Percentiles rank a stretch among this genome's conserved stretches.
phyloP scores from a whole-genome alignment of 371 early-diverging fungal genomes.

The Phascolomyces articulosus region DNA sequence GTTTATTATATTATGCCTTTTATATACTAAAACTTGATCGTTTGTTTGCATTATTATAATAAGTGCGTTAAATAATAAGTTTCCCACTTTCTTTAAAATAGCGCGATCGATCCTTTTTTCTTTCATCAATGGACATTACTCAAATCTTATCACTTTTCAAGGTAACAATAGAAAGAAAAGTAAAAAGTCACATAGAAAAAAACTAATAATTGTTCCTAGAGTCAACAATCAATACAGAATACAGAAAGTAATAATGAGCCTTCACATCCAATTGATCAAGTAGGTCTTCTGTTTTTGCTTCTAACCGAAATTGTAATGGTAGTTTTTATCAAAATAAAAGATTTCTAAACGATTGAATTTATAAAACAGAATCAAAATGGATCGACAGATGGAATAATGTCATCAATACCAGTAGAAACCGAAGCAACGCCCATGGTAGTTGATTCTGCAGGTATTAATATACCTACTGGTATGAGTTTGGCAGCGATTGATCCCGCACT shows the following conservation, averaged over 20 bases:
- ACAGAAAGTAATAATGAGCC: not conserved
- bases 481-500: slow-evolving; percentile 36
- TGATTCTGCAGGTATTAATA: not conserved
- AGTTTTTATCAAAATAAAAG: no score
- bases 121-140: slow-evolving; percentile 16
- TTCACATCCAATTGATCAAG: not conserved
- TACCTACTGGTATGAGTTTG: slow-evolving; percentile 25
- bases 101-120: no score
- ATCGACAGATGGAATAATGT: no score
- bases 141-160: slow-evolving; percentile 18
- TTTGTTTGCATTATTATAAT: no score
- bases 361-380: no score
- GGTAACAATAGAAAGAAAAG: slow-evolving; percentile 1
- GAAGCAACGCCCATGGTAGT: not conserved
- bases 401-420: not conserved
- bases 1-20: no score
- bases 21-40: no score
- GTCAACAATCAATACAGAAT: not conserved
- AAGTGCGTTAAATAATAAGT: slow-evolving; percentile 38
- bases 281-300: not conserved
- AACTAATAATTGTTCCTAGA: not conserved
- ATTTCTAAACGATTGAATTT: no score
- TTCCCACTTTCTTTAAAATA: no score
- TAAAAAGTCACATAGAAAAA: not conserved
- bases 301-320: no score